phyloP scores from a whole-genome alignment of 805 yeast genomes.

The Cephaloascus albidus region DNA sequence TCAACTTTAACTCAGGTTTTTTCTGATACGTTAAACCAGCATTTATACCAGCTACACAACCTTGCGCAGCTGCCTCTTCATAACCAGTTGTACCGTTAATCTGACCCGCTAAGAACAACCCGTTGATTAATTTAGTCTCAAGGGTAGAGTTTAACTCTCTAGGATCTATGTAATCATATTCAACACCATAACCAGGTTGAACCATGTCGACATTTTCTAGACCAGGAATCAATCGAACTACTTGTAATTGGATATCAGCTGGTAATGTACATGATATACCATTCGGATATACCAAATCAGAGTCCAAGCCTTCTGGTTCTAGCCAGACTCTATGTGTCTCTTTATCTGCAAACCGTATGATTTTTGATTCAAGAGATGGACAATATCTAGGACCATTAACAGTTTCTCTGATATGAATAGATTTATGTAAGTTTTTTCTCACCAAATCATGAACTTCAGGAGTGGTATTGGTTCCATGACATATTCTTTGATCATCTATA shows the following conservation, averaged over 20 bases:
- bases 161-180: constrained; percentile 94
- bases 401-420: constrained; percentile 87
- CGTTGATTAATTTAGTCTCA: constrained; percentile 73
- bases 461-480: constrained; percentile 77
- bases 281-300: constrained; percentile 87
- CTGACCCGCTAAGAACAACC: constrained; percentile 89
- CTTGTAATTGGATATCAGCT: constrained; percentile 71
- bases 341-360: constrained; percentile 72
- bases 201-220: constrained; percentile 79
- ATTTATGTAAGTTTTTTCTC: constrained; percentile 60
- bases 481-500: constrained; percentile 50
- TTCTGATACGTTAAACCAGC: constrained; percentile 58
- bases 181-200: constrained; percentile 99
- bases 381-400: constrained; percentile 97
- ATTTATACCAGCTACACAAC: constrained; percentile 89
- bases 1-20: constrained; percentile 39
- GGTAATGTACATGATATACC: constrained; percentile 98
- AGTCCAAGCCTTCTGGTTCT: constrained; percentile 91
- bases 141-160: constrained; percentile 69
- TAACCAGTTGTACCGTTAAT: constrained; percentile 98
- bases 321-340: constrained; percentile 80
- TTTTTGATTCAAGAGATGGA: constrained; percentile 90
- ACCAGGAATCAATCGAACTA: constrained; percentile 77
- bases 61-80: constrained; percentile 98
- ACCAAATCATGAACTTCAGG: constrained; percentile 64